Evolutionary conservation across 176 grass and related monocot species (phyloP).

Genomic region (Phoenix roebelenii): DNA sequence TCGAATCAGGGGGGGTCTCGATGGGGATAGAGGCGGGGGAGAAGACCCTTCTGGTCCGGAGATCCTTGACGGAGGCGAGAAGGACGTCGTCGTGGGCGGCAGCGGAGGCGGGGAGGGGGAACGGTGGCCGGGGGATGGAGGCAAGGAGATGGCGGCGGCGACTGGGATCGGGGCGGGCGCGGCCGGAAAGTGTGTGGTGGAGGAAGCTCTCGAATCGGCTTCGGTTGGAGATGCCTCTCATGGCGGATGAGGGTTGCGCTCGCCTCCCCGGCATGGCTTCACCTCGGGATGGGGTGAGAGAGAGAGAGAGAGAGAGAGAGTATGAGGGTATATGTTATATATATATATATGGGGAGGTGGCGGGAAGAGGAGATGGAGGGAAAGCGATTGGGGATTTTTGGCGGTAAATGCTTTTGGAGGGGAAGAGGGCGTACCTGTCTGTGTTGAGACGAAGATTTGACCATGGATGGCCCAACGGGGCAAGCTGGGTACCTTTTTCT

Average conservation of each 20-base stretch:
- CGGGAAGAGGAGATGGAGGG: background rate
- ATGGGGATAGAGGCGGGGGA: slow-evolving; percentile 30
- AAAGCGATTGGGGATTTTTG: background rate
- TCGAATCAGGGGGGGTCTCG: slow-evolving; percentile 2
- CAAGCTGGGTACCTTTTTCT: too few species aligned
- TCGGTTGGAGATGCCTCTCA: slow-evolving; percentile 3
- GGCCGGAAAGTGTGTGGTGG: slow-evolving; percentile 20
- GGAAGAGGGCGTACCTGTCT: background rate
- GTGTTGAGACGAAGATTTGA: too few species aligned
- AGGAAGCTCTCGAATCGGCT: slow-evolving; percentile 15
- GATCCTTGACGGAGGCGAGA: slow-evolving; percentile 40
- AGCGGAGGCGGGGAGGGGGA: slow-evolving; percentile 13
- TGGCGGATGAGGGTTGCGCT: background rate
- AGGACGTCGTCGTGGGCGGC: background rate
- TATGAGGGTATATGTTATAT: too few species aligned
- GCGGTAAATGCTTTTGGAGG: slow-evolving; percentile 30
- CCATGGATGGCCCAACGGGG: too few species aligned
- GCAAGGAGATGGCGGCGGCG: background rate
- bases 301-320: background rate
- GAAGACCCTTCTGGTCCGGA: slow-evolving; percentile 50
- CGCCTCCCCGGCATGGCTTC: slow-evolving; percentile 15
- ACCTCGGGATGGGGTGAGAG: background rate
- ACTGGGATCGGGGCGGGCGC: slow-evolving; percentile 5
- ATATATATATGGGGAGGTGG: too few species aligned
- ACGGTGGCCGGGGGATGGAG: slow-evolving; percentile 6